Conservation (phyloP, 495 filamentous ascomycete genomes). For the Penicillium coffeae region DNA sequence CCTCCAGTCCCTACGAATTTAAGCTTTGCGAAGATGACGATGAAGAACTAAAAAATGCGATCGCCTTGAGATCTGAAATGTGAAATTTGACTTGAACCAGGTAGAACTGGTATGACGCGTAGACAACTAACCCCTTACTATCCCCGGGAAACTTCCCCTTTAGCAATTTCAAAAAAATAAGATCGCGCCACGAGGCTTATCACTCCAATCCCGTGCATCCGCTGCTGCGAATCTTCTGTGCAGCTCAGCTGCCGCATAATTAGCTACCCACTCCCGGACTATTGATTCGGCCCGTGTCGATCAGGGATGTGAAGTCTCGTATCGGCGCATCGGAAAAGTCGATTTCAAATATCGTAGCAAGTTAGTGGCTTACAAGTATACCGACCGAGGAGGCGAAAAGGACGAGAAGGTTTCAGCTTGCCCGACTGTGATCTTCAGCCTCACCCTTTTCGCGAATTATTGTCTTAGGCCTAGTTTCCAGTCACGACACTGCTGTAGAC, state of each 20-base stretch:
- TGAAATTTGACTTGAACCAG: no score
- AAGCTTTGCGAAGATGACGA: no score
- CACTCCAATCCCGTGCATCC: background rate
- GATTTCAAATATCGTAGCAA: background rate
- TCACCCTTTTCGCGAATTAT: background rate
- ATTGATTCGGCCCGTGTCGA: conserved; percentile 8
- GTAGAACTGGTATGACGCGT: conserved; percentile 9
- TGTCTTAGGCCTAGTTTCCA: background rate
- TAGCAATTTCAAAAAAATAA: background rate
- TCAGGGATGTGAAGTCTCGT: background rate
- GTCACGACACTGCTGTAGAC: background rate
- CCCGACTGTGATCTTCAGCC: no score
- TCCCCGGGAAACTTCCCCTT: background rate
- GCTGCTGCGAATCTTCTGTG: background rate
- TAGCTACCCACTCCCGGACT: background rate
- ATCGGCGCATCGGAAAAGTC: background rate
- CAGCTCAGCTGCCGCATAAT: background rate
- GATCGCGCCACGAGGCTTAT: conserved; percentile 6
- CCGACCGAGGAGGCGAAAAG: no score
- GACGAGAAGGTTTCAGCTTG: no score
- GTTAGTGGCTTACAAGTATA: background rate
- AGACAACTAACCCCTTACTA: conserved; percentile 4
- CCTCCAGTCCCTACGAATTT: no score
- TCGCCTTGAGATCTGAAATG: no score
- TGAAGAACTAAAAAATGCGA: no score